These are phyloP conservation scores for Pseudogymnoascus verrucosus DNA, from an alignment of 2,329 filamentous ascomycete species.

Conservation along the genomic window DNA sequence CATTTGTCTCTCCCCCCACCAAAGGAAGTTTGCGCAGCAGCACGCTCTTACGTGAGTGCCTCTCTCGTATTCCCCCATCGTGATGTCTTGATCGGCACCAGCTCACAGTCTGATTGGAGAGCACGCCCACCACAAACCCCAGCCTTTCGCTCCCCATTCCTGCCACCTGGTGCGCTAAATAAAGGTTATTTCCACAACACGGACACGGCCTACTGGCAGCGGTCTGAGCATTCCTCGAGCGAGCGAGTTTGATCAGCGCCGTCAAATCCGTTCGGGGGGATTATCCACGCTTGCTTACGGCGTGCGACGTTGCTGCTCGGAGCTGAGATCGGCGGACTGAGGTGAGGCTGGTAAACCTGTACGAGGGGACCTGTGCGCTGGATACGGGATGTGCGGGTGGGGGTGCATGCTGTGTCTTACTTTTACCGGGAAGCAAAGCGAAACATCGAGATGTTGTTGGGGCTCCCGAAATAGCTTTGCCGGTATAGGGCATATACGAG, in stretches of 20 bases:
- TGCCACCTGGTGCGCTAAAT: background rate
- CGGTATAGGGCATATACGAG: background rate
- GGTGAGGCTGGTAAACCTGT: background rate
- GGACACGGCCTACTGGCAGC: background rate
- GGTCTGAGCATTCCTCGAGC: background rate
- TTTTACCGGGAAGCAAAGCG: background rate
- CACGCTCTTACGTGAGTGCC: background rate
- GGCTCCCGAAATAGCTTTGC: background rate
- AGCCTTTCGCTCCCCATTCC: background rate
- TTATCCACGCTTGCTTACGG: background rate
- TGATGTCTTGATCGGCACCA: background rate
- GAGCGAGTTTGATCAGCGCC: background rate
- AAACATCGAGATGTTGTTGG: background rate
- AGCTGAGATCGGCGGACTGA: background rate
- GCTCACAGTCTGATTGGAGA: background rate
- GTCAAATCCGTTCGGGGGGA: background rate
- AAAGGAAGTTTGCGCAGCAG: background rate
- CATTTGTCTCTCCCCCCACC: background rate
- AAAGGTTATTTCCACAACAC: conserved; percentile 6
- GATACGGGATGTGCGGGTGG: background rate
- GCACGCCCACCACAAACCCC: background rate
- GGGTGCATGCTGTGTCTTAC: background rate
- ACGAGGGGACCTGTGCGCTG: background rate
- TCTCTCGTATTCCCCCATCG: background rate
- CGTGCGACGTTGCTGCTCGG: background rate